Conservation (phyloP, 768 basidiomycete species). For the Podaxis carcinomalis region DNA sequence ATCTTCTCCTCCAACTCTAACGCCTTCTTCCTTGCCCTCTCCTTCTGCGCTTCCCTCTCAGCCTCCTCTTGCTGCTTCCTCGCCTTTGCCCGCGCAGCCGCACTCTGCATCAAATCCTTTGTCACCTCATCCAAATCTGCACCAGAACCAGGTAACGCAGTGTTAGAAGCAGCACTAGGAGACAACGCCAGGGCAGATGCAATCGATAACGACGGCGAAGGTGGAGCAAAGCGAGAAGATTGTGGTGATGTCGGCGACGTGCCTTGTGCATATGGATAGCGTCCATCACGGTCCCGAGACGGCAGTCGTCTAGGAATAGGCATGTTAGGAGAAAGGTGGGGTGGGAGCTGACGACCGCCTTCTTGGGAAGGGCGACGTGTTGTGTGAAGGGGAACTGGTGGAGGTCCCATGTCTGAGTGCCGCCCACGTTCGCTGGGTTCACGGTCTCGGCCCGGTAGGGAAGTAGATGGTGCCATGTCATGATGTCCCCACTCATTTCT, state of each 20-base stretch:
- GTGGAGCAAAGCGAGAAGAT: conserved; percentile 29
- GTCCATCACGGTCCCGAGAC: conserved; percentile 27
- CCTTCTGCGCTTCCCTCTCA: conserved; percentile 73
- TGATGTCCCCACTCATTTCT: conserved; percentile 24
- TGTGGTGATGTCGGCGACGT: conserved; percentile 30
- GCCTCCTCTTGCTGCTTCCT: conserved; percentile 81
- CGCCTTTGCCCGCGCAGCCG: conserved; percentile 79
- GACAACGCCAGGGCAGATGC: neutral
- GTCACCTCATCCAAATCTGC: conserved; percentile 60
- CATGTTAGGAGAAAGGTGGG: conserved; percentile 42
- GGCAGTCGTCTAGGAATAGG: conserved; percentile 33
- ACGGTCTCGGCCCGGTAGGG: conserved; percentile 23
- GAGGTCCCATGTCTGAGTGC: conserved; percentile 49
- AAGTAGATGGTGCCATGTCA: conserved; percentile 18
- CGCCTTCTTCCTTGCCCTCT: conserved; percentile 78
- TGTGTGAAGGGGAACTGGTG: conserved; percentile 39
- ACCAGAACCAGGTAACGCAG: conserved; percentile 32
- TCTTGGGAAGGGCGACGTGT: conserved; percentile 32
- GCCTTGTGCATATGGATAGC: conserved; percentile 25
- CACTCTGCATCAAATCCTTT: conserved; percentile 77
- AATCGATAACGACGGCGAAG: conserved; percentile 37
- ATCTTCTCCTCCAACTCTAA: conserved; percentile 69
- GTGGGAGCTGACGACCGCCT: conserved; percentile 48
- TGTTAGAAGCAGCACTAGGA: conserved; percentile 19
- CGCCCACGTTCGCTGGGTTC: conserved; percentile 32